Evolutionary conservation across 1,284 basidiomycete genomes (phyloP).

Genomic region (Agaricales sp.): DNA sequence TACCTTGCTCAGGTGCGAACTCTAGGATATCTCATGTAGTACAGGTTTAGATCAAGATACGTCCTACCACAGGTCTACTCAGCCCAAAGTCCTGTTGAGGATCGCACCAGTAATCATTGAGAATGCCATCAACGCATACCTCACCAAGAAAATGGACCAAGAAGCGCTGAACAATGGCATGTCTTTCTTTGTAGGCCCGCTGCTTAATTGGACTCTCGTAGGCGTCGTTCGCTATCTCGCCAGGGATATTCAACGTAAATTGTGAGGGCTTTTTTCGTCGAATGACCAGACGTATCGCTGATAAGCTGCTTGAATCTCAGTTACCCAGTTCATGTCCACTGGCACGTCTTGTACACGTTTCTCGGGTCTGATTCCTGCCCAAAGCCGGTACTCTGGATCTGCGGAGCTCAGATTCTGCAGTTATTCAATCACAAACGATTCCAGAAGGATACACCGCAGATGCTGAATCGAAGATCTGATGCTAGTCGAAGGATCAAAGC

Average conservation of each 20-base stretch:
- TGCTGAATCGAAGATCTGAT: slow-evolving; percentile 28
- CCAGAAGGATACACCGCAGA: slow-evolving; percentile 25
- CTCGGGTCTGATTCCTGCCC: slow-evolving; percentile 57
- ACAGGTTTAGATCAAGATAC: slow-evolving; percentile 2
- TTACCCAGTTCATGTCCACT: slow-evolving; percentile 28
- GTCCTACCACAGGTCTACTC: slow-evolving; percentile 41
- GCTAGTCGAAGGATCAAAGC: slow-evolving; percentile 3
- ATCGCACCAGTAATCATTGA: slow-evolving; percentile 58
- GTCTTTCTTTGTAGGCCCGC: slow-evolving; percentile 61
- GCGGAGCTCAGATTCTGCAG: slow-evolving; percentile 43
- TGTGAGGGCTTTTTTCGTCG: slow-evolving; percentile 28
- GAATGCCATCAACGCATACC: slow-evolving; percentile 41
- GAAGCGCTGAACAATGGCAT: slow-evolving; percentile 64
- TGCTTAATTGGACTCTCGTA: slow-evolving; percentile 71
- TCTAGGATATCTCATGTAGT: slow-evolving; percentile 4
- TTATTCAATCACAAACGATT: slow-evolving; percentile 34
- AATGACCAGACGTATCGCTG: slow-evolving; percentile 1
- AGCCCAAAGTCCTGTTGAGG: slow-evolving; percentile 52
- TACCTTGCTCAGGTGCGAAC: slow-evolving; percentile 53
- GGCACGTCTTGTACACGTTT: slow-evolving; percentile 57
- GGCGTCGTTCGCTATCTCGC: slow-evolving; percentile 58
- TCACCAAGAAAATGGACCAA: slow-evolving; percentile 46
- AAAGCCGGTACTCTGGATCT: slow-evolving; percentile 49
- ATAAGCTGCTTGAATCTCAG: slow-evolving; percentile 14
- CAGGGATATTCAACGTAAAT: slow-evolving; percentile 45